Evolutionary conservation across 148 eudicot species (phyloP).

Genomic region (Pouteria glomerata): DNA sequence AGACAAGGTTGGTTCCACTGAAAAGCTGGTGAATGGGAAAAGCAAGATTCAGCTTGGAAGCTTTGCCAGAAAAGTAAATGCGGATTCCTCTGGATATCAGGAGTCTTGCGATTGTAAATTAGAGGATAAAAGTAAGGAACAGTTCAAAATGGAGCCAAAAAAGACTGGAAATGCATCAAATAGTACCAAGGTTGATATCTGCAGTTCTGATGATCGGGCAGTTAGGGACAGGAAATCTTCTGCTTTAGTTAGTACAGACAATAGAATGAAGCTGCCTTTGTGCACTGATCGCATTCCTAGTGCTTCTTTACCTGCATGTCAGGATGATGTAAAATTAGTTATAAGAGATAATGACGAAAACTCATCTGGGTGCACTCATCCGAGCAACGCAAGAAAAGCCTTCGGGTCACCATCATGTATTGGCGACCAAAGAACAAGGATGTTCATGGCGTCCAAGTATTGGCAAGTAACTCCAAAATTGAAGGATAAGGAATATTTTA

Average conservation of each 20-base stretch:
- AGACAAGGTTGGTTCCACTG: slow-evolving; percentile 34
- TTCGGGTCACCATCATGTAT: slow-evolving; percentile 40
- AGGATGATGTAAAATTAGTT: slow-evolving; percentile 74
- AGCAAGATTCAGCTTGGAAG: slow-evolving; percentile 31
- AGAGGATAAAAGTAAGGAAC: slow-evolving; percentile 27
- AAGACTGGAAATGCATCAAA: slow-evolving; percentile 24
- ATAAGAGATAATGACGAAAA: slow-evolving; percentile 95
- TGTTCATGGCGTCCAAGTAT: slow-evolving; percentile 50
- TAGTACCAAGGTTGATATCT: slow-evolving; percentile 30
- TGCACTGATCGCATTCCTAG: slow-evolving; percentile 30
- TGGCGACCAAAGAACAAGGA: slow-evolving; percentile 59
- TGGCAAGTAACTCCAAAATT: slow-evolving; percentile 45
- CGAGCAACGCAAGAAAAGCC: slow-evolving; percentile 46
- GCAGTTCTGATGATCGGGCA: slow-evolving; percentile 31
- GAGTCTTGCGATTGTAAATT: slow-evolving; percentile 32
- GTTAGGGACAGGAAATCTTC: slow-evolving; percentile 39
- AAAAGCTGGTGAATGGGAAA: slow-evolving; percentile 31
- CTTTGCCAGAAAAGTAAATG: slow-evolving; percentile 23
- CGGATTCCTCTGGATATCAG: slow-evolving; percentile 19
- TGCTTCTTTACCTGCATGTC: slow-evolving; percentile 37
- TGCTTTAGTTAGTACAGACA: slow-evolving; percentile 37
- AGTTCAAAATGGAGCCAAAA: slow-evolving; percentile 22
- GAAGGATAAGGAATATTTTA: slow-evolving; percentile 37
- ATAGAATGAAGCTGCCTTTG: slow-evolving; percentile 44
- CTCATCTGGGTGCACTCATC: slow-evolving; percentile 59